Base-by-base conservation (phyloP, 1,284 basidiomycete species). In the Heterobasidion annosum region DNA sequence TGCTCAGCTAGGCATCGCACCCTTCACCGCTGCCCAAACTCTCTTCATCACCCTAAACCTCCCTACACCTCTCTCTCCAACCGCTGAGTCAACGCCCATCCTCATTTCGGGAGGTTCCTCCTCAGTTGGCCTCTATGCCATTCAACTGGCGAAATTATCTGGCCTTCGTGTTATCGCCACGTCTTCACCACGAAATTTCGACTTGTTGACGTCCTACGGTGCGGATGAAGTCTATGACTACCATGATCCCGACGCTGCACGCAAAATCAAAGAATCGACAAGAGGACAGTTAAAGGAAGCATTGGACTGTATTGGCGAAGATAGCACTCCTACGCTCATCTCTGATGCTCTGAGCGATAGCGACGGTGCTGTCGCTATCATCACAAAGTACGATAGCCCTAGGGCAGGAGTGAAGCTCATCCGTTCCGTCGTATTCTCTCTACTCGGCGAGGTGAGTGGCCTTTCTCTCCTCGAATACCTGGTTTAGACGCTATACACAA, bases 181-280 rank as follows among this genome's bases (percentile, higher is more conserved):
- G 5, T 65, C 71, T 8, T 74, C 73, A 3, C 62, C 67, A 1
- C 60, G 61, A 48, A 70, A 71, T 56, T 63, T 64, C 44, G 64
- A 61, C 8, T 63, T 67, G 37, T 55, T 73, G 50, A 64, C 61
- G 50, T 58, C 59, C 2, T 59, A 70, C 8, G 72, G 75, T 1
- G 74, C 73, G 4, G 67, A 69, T 15, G 68, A 66, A 12, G 68
- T 71, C 2, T 70, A 73, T 54, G 68, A 74, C 56, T 69, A 72
- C 52, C 55, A 60, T 10, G 67, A 70, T 55, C 60, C 64, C 32
- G 47, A 60, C 58, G 57, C n/a, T n/a, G 47, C 18, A 6, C 16
- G 42, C 34, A 56, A 55, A 50, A 57, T 57, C 53, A 55, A 52
- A 8, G 37, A n/a, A 6, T 48, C 57, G 19, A 54, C 57, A 1